phyloP scores from a whole-genome alignment of 2,329 filamentous ascomycete species.

The Microcera coccophila region DNA sequence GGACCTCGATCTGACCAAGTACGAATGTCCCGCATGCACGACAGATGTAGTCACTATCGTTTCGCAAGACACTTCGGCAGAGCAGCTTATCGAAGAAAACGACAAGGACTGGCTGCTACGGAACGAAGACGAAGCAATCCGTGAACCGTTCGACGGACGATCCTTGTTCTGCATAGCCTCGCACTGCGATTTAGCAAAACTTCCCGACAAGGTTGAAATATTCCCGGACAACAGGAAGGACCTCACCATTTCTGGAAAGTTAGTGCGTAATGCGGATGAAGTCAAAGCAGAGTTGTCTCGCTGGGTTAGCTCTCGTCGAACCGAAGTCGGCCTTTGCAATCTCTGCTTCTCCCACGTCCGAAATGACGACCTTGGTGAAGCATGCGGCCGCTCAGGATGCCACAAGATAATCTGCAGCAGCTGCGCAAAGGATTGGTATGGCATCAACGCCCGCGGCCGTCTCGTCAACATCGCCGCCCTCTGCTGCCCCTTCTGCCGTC shows the following conservation, averaged over 20 bases:
- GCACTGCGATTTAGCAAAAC: conserved; percentile 27
- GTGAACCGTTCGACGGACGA: conserved; percentile 35
- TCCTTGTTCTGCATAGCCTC: conserved; percentile 40
- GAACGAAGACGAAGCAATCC: conserved; percentile 35
- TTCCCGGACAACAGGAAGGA: conserved; percentile 24
- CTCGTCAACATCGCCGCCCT: conserved; percentile 48
- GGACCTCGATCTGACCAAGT: conserved; percentile 29
- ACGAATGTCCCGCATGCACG: conserved; percentile 41
- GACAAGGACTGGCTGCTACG: conserved; percentile 41
- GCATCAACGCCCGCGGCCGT: conserved; percentile 39
- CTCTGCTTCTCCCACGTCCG: conserved; percentile 42
- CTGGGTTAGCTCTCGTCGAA: conserved; percentile 37
- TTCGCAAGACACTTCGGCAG: conserved; percentile 35
- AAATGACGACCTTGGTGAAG: conserved; percentile 35
- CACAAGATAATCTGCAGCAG: conserved; percentile 39
- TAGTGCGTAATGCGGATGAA: conserved; percentile 38
- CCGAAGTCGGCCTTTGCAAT: conserved; percentile 39
- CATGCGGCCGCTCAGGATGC: conserved; percentile 46
- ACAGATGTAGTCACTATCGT: conserved; percentile 34
- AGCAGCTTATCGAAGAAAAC: conserved; percentile 39
- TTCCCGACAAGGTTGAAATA: conserved; percentile 37
- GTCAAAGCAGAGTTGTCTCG: conserved; percentile 33
- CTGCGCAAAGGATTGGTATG: conserved; percentile 45
- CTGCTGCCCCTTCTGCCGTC: conserved; percentile 48
- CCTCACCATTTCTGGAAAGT: conserved; percentile 38